Evolutionary conservation across 2,329 filamentous ascomycete genomes (phyloP).

Genomic region (Ascochyta viciae-villosae): DNA sequence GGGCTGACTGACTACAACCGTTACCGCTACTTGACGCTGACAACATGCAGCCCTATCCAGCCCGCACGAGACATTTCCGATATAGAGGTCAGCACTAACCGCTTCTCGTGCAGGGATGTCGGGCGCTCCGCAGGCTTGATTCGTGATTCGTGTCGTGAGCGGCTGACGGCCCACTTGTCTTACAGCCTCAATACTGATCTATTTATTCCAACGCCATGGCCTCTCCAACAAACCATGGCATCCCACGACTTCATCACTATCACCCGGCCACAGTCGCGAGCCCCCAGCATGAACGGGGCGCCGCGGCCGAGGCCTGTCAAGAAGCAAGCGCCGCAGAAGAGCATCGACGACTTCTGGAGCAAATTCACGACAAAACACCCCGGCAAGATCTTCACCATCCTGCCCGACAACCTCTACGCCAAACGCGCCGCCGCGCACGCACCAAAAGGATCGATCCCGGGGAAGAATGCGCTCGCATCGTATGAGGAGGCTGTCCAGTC

Average conservation of each 20-base stretch:
- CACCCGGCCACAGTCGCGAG: constrained; percentile 44
- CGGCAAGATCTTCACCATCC: constrained; percentile 74
- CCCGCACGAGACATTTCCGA: no score
- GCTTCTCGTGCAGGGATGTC: no score
- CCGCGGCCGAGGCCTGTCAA: constrained; percentile 43
- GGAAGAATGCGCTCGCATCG: constrained; percentile 69
- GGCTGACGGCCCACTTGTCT: no score
- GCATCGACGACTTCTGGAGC: constrained; percentile 75
- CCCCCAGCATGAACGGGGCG: constrained; percentile 44
- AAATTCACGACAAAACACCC: constrained; percentile 73
- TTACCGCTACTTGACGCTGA: no score
- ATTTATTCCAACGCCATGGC: no score
- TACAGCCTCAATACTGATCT: constrained; percentile 23
- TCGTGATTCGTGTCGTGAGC: no score
- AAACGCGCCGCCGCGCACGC: constrained; percentile 65
- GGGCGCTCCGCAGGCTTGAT: no score
- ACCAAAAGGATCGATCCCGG: constrained; percentile 61
- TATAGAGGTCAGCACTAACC: no score
- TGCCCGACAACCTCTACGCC: constrained; percentile 72
- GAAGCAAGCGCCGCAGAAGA: constrained; percentile 68
- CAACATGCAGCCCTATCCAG: no score
- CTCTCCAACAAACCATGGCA: no score
- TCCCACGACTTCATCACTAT: constrained; percentile 49
- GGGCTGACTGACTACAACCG: no score
- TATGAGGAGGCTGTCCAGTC: constrained; percentile 75